phyloP scores from a whole-genome alignment of 2,329 filamentous ascomycete species.

The Sporothrix euskadiensis region DNA sequence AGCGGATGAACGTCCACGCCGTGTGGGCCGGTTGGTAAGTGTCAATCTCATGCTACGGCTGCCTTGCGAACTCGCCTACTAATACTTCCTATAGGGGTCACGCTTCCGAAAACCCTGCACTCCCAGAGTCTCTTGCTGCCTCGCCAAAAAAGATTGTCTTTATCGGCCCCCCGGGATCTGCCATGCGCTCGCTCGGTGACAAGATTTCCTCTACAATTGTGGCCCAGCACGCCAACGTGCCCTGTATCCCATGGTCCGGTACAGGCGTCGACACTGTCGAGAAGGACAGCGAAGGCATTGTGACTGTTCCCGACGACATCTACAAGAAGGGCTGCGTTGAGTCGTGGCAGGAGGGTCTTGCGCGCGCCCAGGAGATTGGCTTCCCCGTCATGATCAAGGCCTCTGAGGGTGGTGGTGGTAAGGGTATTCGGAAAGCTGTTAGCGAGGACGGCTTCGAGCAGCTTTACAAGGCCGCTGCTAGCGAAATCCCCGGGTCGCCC shows the following conservation, averaged over 20 bases:
- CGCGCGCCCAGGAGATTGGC: constrained; percentile 84
- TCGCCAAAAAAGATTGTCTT: constrained; percentile 99
- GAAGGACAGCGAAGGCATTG: constrained; percentile 79
- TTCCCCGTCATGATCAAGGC: constrained; percentile 99
- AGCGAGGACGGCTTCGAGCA: constrained; percentile 79
- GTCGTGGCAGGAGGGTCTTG: constrained; percentile 85
- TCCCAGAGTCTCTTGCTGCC: constrained; percentile 92
- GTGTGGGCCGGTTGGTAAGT: constrained; percentile 97
- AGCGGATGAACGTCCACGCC: constrained; percentile 97
- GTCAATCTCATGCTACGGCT: not conserved
- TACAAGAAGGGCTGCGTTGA: constrained; percentile 91
- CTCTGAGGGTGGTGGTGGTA: constrained; percentile 98
- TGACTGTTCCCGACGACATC: constrained; percentile 82
- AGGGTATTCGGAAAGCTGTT: constrained; percentile 96
- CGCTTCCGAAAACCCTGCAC: constrained; percentile 96
- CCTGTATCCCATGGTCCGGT: constrained; percentile 99
- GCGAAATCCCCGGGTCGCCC: constrained; percentile 95
- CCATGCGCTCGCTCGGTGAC: constrained; percentile 98
- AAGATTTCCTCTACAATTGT: constrained; percentile 99
- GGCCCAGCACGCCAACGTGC: constrained; percentile 92
- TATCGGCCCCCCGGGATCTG: constrained; percentile 95
- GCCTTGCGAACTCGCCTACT: not conserved
- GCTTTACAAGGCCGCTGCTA: constrained; percentile 93
- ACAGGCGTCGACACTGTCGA: constrained; percentile 81
- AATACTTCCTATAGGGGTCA: constrained; percentile 67